Evolutionary conservation across 2,329 filamentous ascomycete species (phyloP).

Genomic region (Parafenestella ontariensis): DNA sequence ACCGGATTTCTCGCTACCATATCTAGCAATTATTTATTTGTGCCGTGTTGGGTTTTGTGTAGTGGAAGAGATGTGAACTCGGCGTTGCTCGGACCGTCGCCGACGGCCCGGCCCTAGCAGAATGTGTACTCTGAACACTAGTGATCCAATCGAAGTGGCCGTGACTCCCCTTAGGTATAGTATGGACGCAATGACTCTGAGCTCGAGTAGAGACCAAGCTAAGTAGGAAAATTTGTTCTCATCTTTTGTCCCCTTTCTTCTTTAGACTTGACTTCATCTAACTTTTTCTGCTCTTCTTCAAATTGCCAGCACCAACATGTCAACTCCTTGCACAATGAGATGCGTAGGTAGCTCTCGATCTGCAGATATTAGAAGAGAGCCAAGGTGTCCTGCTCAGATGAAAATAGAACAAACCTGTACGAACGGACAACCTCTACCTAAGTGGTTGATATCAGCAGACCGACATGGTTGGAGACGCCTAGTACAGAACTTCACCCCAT

Average conservation of each 20-base stretch:
- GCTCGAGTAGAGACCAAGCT: not conserved
- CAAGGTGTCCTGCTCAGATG: not conserved
- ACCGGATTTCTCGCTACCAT: no score
- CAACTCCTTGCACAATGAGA: not conserved
- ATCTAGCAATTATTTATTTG: no score
- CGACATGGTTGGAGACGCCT: conserved; percentile 38
- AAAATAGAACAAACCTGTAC: not conserved
- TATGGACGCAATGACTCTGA: not conserved
- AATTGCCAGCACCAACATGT: not conserved
- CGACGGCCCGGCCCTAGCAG: conserved; percentile 4
- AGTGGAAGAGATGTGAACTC: not conserved
- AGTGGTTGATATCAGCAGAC: conserved; percentile 34
- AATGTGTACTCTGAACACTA: not conserved
- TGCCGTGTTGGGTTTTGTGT: no score
- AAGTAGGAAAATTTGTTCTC: not conserved
- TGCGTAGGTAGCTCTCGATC: not conserved
- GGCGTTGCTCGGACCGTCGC: conserved; percentile 5
- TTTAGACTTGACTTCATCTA: not conserved
- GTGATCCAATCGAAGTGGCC: not conserved
- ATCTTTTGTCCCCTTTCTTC: not conserved
- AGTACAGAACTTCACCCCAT: conserved; percentile 45
- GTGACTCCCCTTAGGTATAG: not conserved
- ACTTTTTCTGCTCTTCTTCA: not conserved
- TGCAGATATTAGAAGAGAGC: not conserved
- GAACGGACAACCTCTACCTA: conserved; percentile 17